Conservation (phyloP, 257 asterid genomes). For the Gentiana dahurica region DNA sequence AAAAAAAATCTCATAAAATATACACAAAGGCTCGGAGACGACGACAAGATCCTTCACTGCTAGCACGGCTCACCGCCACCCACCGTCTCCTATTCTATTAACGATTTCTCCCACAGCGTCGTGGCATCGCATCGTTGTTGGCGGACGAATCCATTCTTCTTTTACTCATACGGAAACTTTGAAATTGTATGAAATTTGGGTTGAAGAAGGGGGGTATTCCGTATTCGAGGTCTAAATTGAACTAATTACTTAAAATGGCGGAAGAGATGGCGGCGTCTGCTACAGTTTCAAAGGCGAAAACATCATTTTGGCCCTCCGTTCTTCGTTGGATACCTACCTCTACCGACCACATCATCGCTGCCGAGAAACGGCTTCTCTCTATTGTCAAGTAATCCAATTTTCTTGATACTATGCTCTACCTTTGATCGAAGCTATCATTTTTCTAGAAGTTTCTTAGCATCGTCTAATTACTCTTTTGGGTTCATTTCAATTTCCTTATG, state of each 20-base stretch:
- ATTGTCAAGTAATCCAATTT: slow-evolving; percentile 29
- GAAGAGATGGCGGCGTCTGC: slow-evolving; percentile 36
- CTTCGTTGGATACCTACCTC: slow-evolving; percentile 95
- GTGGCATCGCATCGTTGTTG: too few relatives aligned
- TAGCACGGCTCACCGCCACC: too few relatives aligned
- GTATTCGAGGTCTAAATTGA: slow-evolving; percentile 18
- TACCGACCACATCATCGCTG: slow-evolving; percentile 73
- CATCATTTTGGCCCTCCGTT: slow-evolving; percentile 55
- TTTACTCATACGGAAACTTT: too few relatives aligned
- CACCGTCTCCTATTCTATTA: too few relatives aligned
- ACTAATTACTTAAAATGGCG: slow-evolving; percentile 37
- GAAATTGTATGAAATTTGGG: slow-evolving; percentile 8
- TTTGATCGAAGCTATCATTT: not conserved
- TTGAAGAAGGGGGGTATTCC: slow-evolving; percentile 13
- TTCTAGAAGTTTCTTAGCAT: not conserved
- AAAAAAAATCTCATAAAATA: too few relatives aligned
- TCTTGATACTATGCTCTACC: too few relatives aligned
- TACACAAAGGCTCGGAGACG: too few relatives aligned
- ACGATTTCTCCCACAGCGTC: too few relatives aligned
- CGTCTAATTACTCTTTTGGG: not conserved
- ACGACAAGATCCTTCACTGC: too few relatives aligned
- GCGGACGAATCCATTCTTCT: too few relatives aligned
- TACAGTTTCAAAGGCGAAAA: slow-evolving; percentile 15
- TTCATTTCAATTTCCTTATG: too few relatives aligned
- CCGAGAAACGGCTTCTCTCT: slow-evolving; percentile 88